Base-by-base conservation (phyloP, 495 filamentous ascomycete species). In the Annulohypoxylon maeteangense region DNA sequence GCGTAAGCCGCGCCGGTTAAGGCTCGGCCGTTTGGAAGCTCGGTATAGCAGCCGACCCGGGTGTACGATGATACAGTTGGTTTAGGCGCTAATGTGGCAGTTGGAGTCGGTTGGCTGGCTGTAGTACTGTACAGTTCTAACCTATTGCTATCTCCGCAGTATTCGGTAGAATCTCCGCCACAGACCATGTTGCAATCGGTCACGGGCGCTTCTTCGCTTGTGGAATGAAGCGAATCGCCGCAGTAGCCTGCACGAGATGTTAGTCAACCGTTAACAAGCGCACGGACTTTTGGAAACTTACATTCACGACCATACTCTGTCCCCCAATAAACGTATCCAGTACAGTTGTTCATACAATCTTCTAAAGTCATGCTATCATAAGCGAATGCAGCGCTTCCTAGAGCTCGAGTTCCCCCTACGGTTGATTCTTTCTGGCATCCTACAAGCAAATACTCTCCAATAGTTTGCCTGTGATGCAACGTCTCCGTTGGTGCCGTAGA, bases 181-280 rank as follows among this genome's bases (percentile, higher is more conserved):
- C 84, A 87, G n/a, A 80, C 59, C 76, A 85, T 82, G 67, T 78
- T 83, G 70, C 84, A 88, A 20, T 88, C 84, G n/a, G 62, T 64
- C 11, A 79, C 61, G 25, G 70, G 66, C 31, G 83, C 79, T 16
- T 80, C 68, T 25, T 66, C 70, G 77, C 81, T 86, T 62, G 71
- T 77, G 16, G 79, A 32, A 12, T 79, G 54, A 7, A 86, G 76
- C 32, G 73, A 72, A 74, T 87, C 82, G 25, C 84, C 85, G 71
- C 85, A 88, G 59, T 82, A 88, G 72, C 80, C 77, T 75, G 47
- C 34, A 50, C 32, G 11, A 36, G 38, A 11, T 32, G 55, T 74
- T 27, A 67, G 71, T 53, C 23, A 65, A 68, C 53, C n/a, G 54
- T 22, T 54, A 10, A 16, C 22, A 7, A 56, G 2, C 18, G 11